Conservation (phyloP, 75 land plant genomes). For the Pinus taeda region DNA sequence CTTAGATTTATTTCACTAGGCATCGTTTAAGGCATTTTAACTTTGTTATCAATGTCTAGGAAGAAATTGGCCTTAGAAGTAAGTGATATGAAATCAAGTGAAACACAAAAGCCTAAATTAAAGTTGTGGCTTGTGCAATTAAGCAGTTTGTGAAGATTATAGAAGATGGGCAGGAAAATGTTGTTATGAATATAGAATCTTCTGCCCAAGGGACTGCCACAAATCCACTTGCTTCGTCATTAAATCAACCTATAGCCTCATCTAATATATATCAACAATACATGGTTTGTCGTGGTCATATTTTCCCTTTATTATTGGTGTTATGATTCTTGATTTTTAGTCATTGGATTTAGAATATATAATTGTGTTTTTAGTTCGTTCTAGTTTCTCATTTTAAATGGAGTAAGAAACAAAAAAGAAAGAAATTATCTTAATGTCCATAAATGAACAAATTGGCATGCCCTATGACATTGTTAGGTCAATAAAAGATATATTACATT, state of each 20-base stretch:
- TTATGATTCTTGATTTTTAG: neutral
- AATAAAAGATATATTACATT: slow-evolving; percentile 71
- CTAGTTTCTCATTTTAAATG: neutral
- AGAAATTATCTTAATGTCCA: too few species aligned
- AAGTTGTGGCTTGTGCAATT: slow-evolving; percentile 4
- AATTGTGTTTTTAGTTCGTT: slow-evolving; percentile 1
- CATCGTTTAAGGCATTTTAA: neutral
- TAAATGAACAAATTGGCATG: slow-evolving; percentile 28
- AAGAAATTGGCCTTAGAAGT: slow-evolving; percentile 7
- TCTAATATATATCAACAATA: slow-evolving; percentile 1
- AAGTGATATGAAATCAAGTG: slow-evolving; percentile 1
- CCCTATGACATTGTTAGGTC: slow-evolving; percentile 93
- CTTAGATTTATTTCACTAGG: too few species aligned
- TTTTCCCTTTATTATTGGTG: neutral
- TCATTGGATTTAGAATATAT: neutral
- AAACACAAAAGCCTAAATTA: slow-evolving; percentile 12
- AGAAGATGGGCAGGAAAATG: neutral
- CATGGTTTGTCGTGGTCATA: neutral
- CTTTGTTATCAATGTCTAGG: neutral
- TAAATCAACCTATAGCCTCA: slow-evolving; percentile 5
- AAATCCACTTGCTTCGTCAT: neutral
- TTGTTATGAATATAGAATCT: slow-evolving; percentile 6
- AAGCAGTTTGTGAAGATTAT: slow-evolving; percentile 3
- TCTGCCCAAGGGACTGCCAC: neutral
- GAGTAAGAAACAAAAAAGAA: too few species aligned